phyloP scores from a whole-genome alignment of 2,329 filamentous ascomycete genomes.

The Ceratocystis variospora region DNA sequence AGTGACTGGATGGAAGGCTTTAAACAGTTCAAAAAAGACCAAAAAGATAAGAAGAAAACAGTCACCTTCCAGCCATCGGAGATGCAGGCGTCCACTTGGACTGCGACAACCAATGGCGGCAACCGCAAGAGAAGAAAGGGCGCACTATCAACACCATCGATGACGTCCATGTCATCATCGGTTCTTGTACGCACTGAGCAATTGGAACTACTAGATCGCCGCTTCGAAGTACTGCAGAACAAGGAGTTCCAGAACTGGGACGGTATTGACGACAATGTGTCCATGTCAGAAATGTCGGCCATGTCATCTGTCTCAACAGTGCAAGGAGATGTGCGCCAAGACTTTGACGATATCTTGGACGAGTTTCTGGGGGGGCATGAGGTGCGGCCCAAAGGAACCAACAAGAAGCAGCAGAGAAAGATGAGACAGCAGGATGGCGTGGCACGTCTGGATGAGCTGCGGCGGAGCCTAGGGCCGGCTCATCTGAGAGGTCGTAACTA shows the following conservation, averaged over 20 bases:
- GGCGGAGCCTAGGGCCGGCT: conserved; percentile 64
- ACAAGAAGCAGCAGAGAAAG: conserved; percentile 68
- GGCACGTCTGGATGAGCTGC: conserved; percentile 80
- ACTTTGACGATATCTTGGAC: conserved; percentile 85
- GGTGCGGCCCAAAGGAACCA: conserved; percentile 41
- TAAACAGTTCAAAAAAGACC: conserved; percentile 82
- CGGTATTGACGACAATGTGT: conserved; percentile 31
- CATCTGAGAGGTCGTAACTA: conserved; percentile 34
- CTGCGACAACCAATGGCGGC: conserved; percentile 64
- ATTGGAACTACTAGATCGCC: conserved; percentile 67
- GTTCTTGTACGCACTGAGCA: conserved; percentile 79
- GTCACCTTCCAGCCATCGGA: conserved; percentile 41
- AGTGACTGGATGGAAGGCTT: conserved; percentile 87
- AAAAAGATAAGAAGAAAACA: conserved; percentile 33
- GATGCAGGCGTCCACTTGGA: conserved; percentile 56
- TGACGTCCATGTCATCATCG: conserved; percentile 85
- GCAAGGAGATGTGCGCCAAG: conserved; percentile 52
- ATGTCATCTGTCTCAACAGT: conserved; percentile 53
- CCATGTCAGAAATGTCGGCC: conserved; percentile 44
- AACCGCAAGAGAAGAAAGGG: conserved; percentile 91
- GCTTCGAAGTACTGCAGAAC: conserved; percentile 75
- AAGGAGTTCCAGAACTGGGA: conserved; percentile 47
- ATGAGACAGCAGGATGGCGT: conserved; percentile 68
- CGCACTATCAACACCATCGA: conserved; percentile 72
- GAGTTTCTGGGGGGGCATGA: conserved; percentile 60